These are phyloP conservation scores for Aspergillus ochraceus DNA, from an alignment of 2,329 filamentous ascomycete species.

Conservation along the genomic window DNA sequence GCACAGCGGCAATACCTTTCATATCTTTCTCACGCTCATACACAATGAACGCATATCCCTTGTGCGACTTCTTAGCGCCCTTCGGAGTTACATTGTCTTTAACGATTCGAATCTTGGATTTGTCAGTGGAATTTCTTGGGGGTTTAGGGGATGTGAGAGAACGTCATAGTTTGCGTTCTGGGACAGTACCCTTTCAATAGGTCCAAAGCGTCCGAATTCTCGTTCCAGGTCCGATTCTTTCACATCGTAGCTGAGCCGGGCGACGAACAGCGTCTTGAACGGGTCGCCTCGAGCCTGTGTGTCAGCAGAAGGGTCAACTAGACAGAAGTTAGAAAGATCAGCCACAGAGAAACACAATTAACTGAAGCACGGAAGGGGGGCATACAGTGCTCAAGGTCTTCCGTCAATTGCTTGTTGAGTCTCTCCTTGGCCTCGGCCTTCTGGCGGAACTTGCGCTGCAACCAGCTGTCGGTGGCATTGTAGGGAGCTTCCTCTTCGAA, in stretches of 20 bases:
- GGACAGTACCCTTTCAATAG: conserved; percentile 76
- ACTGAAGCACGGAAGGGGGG: no score
- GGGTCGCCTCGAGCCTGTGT: conserved; percentile 88
- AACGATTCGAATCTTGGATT: conserved; percentile 76
- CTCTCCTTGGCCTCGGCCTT: conserved; percentile 75
- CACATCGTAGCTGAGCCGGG: conserved; percentile 83
- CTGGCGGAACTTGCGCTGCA: conserved; percentile 80
- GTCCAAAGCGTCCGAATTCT: conserved; percentile 90
- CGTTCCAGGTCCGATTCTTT: conserved; percentile 87
- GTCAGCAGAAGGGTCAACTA: conserved; percentile 81
- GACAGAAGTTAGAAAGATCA: conserved; percentile 8
- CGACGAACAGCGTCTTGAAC: conserved; percentile 92
- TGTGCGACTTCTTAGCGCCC: conserved; percentile 77
- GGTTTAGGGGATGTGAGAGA: background rate
- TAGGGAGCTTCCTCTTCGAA: conserved; percentile 79
- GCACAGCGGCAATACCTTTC: conserved; percentile 71
- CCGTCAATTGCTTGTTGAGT: conserved; percentile 62
- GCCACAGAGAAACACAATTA: background rate
- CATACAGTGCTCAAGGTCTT: conserved; percentile 66
- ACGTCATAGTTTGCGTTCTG: conserved; percentile 26
- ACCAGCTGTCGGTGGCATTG: conserved; percentile 85
- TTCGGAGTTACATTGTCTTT: conserved; percentile 67
- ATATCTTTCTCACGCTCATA: conserved; percentile 98
- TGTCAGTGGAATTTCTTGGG: conserved; percentile 19
- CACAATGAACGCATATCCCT: conserved; percentile 94